Conservation (phyloP, 768 basidiomycete genomes). For the Gautieria morchelliformis region DNA sequence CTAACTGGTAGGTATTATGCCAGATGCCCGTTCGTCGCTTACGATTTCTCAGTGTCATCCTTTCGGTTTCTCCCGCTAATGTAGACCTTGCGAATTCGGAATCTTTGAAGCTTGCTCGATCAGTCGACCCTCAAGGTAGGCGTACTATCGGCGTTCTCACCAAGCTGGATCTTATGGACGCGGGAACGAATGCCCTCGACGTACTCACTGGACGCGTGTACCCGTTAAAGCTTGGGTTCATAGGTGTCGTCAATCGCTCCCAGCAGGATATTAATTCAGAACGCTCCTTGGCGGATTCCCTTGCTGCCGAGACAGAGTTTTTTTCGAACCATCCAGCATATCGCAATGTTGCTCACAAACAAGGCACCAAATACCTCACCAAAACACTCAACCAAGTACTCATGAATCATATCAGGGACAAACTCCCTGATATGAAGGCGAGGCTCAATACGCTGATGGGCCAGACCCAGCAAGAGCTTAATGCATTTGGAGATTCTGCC, state of each 20-base stretch:
- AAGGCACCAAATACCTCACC: slow-evolving; percentile 92
- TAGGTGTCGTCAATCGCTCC: slow-evolving; percentile 94
- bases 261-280: slow-evolving; percentile 93
- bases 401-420: slow-evolving; percentile 96
- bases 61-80: slow-evolving; percentile 95
- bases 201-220: slow-evolving; percentile 95
- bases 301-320: slow-evolving; percentile 81
- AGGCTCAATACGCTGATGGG: slow-evolving; percentile 96
- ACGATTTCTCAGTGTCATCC: slow-evolving; percentile 60
- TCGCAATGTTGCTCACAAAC: slow-evolving; percentile 91
- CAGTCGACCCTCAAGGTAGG: slow-evolving; percentile 91
- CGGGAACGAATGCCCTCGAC: slow-evolving; percentile 95
- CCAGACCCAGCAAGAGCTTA: slow-evolving; percentile 96
- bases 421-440: slow-evolving; percentile 99
- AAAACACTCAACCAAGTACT: slow-evolving; percentile 92
- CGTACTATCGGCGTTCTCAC: slow-evolving; percentile 95
- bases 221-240: slow-evolving; percentile 95
- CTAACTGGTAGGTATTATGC: slow-evolving; percentile 63
- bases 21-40: background rate
- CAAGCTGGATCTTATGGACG: slow-evolving; percentile 98
- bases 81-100: slow-evolving; percentile 99
- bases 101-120: slow-evolving; percentile 90
- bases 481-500: slow-evolving; percentile 90
- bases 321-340: slow-evolving; percentile 87
- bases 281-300: slow-evolving; percentile 77